Base-by-base conservation (phyloP, 108 stramenopile genomes). In the Nitzschia sp. region DNA sequence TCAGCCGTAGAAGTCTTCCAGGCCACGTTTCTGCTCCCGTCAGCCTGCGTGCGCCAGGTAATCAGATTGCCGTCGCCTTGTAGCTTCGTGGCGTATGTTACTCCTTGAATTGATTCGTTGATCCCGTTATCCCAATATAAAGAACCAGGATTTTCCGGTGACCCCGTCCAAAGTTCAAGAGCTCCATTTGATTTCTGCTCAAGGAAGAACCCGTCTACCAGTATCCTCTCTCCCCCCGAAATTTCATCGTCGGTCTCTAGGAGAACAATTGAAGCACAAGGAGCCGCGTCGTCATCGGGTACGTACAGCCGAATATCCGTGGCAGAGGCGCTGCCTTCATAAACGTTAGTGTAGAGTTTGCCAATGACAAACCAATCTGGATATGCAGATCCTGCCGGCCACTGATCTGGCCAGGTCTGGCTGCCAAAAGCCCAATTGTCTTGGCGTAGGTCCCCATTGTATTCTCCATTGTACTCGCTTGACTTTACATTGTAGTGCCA, bases 301-400 rank as follows among this genome's bases (percentile, higher is more conserved):
- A 47, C 60, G 36, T 38, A 71, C 19, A 45, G 36, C 1, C 53
- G 30, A 35, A 71, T 35, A 35, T 71, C 70, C 26, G 60, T 71
- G 0, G 62, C 22, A 23, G 60, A 22, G 9, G 70, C 70, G 25
- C 23, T 36, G 2, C 70, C 70, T 53, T 71, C 70, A 30, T 71
- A 71, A 19, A 62, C 70, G 38, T 71, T 71, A 1, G 70, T 71
- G 34, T 71, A 71, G 26, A 62, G 41, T 32, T 71, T 60, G 23
- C 70, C 70, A 44, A 71, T 61, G 19, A 71, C 70, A 32, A 71
- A 71, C 23, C 44, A 71, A 41, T 71, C 70, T 19, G 70, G 70
- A 61, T 62, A 71, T 22, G 46, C 47, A 11, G 70, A 71, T 21
- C 60, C 70, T 15, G 35, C 19, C 25, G 70, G 60, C 70, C 70